These are phyloP conservation scores for Phialemonium atrogriseum DNA, from an alignment of 2,329 filamentous ascomycete genomes.

Conservation along the genomic window DNA sequence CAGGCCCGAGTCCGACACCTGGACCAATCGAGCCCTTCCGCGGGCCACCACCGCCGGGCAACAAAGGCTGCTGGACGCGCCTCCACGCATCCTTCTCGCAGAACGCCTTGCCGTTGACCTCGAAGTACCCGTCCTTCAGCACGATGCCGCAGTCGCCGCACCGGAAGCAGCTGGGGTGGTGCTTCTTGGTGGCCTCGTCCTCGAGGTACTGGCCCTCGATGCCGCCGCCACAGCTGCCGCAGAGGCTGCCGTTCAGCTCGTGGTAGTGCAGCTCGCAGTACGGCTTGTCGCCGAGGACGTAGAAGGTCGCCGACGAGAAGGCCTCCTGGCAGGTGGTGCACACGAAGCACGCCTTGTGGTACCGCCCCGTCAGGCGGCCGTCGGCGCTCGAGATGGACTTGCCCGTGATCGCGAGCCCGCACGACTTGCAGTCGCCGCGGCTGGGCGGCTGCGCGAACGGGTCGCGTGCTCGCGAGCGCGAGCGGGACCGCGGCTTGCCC, in stretches of 20 bases:
- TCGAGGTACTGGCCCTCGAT: conserved; percentile 94
- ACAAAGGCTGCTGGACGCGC: conserved; percentile 29
- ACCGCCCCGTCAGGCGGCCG: conserved; percentile 82
- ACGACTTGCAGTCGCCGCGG: conserved; percentile 78
- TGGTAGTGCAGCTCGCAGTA: conserved; percentile 94
- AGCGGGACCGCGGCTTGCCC: conserved; percentile 2
- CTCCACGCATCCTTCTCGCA: conserved; percentile 80
- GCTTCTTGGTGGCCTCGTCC: conserved; percentile 69
- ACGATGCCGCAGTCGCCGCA: conserved; percentile 70
- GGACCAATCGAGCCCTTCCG: conserved; percentile 4
- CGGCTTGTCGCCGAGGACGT: conserved; percentile 78
- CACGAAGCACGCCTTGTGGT: conserved; percentile 92
- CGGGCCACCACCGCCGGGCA: conserved; percentile 5
- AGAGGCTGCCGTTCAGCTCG: conserved; percentile 79
- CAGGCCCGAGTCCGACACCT: conserved; percentile 8
- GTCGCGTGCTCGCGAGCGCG: conserved; percentile 4
- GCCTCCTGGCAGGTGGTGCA: conserved; percentile 75
- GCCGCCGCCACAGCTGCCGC: conserved; percentile 67
- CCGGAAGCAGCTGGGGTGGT: conserved; percentile 79
- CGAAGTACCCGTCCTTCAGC: conserved; percentile 81
- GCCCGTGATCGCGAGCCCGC: conserved; percentile 67
- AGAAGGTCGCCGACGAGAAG: conserved; percentile 85
- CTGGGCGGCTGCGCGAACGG: conserved; percentile 2
- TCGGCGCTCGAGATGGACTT: conserved; percentile 94
- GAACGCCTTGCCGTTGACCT: conserved; percentile 70